Evolutionary conservation across 1,284 basidiomycete genomes (phyloP), one percentile per base, ranked within the genome.

Genomic region (Abortiporus biennis): DNA sequence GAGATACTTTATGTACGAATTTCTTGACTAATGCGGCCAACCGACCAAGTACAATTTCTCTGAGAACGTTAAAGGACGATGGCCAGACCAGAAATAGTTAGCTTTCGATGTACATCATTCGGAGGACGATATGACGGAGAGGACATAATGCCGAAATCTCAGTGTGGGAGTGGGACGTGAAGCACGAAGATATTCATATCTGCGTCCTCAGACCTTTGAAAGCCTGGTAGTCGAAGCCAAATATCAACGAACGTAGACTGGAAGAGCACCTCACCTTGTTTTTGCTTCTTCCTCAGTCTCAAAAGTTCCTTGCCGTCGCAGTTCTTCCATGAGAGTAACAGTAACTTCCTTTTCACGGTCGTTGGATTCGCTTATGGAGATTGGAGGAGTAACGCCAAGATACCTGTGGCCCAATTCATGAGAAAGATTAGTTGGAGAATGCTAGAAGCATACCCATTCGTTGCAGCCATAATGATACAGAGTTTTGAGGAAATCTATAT

Each of bases 1-100:
- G 66, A 15, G 88, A 87, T 2, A 94, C 85, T 50, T 80, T 79
- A 58, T 82, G 82, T 35, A 99, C 96, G 62, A 99, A 99, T 59
- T 90, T 85, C 68, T 93, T 92, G 48, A 98, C 92, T 35, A 97
- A 76, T 43, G 85, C 79, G 44, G 92, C 84, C 36, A 99, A 80
- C 48, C 90, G 86, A 22, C 91, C 94, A 19, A 99, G 74, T 15
- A 98, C 91, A 48, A 88, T 78, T 70, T 99, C 95, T 68, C 94
- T 98, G 60, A 25, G 36, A 42, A 9, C 9, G 27, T 29, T 29
- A n/a, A n/a, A n/a, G n/a, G n/a, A n/a, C n/a, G n/a, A n/a, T n/a
- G n/a, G n/a, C n/a, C n/a, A n/a, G n/a, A n/a, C n/a, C n/a, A n/a
- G n/a, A n/a, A n/a, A n/a, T n/a, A n/a, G n/a, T n/a, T n/a, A n/a